A percentile compares a stretch with the other conserved stretches of the same genome.
phyloP scores from a whole-genome alignment of 345 rosid genomes.

The Eucalyptus cladocalyx region DNA sequence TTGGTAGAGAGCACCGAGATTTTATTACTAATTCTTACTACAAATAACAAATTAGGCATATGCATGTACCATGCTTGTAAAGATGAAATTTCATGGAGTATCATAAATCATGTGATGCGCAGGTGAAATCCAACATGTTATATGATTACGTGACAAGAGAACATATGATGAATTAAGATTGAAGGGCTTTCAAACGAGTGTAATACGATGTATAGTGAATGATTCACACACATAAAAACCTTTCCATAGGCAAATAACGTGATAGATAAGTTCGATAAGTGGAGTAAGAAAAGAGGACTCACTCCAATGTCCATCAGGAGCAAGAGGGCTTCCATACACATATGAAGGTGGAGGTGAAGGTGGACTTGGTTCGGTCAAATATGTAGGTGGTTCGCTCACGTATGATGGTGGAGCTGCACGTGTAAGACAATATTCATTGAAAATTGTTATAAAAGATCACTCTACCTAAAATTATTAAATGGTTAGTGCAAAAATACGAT shows the following conservation, averaged over 20 bases:
- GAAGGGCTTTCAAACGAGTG: background rate
- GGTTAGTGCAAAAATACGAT: background rate
- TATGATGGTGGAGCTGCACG: background rate
- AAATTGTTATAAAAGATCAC: no score
- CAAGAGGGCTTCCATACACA: background rate
- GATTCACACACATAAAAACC: background rate
- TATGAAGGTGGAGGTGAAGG: no score
- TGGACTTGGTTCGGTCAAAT: no score
- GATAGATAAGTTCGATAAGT: no score
- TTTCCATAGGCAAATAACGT: background rate
- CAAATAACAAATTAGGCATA: background rate
- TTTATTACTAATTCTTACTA: background rate
- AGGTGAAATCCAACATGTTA: background rate
- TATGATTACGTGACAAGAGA: background rate
- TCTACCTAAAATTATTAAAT: background rate
- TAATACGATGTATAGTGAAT: background rate
- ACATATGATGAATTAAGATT: background rate
- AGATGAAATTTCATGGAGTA: background rate
- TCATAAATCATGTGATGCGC: background rate
- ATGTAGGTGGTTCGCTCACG: background rate
- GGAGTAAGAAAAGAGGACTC: background rate
- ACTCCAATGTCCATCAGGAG: background rate
- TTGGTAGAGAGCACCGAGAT: background rate
- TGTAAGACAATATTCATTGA: background rate
- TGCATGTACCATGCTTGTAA: background rate